Conservation (phyloP, 345 rosid species). For the Trapa incisa region DNA sequence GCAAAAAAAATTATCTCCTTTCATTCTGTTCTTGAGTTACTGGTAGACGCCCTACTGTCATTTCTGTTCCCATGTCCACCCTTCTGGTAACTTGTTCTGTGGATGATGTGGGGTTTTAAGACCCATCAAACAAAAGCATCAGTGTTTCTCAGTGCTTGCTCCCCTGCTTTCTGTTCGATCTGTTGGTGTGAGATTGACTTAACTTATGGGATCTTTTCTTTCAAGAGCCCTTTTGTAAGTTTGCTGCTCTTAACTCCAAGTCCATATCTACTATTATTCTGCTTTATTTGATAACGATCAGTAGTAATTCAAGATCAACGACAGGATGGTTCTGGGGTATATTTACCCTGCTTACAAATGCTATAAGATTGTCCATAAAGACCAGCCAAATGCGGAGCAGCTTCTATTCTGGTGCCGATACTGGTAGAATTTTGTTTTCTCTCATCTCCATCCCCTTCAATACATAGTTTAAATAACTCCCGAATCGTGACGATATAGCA, state of each 20-base stretch:
- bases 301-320: neutral
- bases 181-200: neutral
- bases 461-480: neutral
- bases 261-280: too few species aligned
- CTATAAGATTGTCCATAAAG: conserved; percentile 52
- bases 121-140: neutral
- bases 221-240: conserved; percentile 30
- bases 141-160: neutral
- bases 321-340: conserved; percentile 61
- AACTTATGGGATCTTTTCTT: conserved; percentile 28
- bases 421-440: conserved; percentile 29
- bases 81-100: neutral
- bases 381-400: conserved; percentile 31
- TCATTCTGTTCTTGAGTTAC: neutral
- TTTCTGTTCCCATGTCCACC: neutral
- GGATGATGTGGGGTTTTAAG: neutral
- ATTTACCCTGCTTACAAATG: conserved; percentile 79
- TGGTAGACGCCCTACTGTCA: neutral
- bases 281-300: neutral
- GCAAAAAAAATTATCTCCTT: neutral
- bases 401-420: conserved; percentile 80
- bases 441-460: neutral
- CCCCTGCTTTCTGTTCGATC: neutral
- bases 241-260: neutral
- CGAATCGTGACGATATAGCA: neutral